These are phyloP conservation scores for Talaromyces adpressus DNA, from an alignment of 495 filamentous ascomycete genomes.

Conservation along the genomic window DNA sequence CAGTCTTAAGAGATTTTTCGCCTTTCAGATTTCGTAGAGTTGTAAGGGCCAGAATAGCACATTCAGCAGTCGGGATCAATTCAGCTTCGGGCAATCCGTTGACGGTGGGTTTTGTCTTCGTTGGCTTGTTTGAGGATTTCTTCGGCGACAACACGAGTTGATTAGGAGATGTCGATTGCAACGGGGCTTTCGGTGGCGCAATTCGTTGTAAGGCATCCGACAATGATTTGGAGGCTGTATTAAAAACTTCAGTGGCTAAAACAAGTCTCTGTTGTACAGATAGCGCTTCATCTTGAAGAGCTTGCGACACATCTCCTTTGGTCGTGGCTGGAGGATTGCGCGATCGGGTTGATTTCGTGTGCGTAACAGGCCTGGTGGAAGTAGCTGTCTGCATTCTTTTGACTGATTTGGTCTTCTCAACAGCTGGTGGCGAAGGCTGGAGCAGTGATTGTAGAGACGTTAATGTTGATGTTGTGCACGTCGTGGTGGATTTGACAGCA, in stretches of 20 bases:
- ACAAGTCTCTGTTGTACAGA: conserved; percentile 55
- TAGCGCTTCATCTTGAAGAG: conserved; percentile 31
- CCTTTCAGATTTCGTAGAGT: conserved; percentile 56
- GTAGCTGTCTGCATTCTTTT: conserved; percentile 10
- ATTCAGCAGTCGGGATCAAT: conserved; percentile 53
- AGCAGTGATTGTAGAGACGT: conserved; percentile 40
- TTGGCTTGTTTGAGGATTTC: conserved; percentile 13
- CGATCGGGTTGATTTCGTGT: conserved; percentile 28
- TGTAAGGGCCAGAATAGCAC: conserved; percentile 65
- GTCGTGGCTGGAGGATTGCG: conserved; percentile 25
- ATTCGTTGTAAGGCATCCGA: conserved; percentile 59
- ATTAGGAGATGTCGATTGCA: conserved; percentile 49
- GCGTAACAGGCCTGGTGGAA: conserved; percentile 15
- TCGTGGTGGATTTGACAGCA: conserved; percentile 40
- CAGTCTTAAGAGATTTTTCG: conserved; percentile 26
- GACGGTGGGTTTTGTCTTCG: conserved; percentile 7
- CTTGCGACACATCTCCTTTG: conserved; percentile 21
- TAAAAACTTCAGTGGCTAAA: conserved; percentile 78
- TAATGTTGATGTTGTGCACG: conserved; percentile 41
- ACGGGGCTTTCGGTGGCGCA: conserved; percentile 24
- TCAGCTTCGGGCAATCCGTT: conserved; percentile 18
- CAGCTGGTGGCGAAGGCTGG: conserved; percentile 20
- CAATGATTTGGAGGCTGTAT: conserved; percentile 65
- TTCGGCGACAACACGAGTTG: conserved; percentile 38
- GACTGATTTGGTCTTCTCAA: conserved; percentile 10